Evolutionary conservation across 2,329 filamentous ascomycete genomes (phyloP).

Genomic region (Chaetomiaceae sp.): DNA sequence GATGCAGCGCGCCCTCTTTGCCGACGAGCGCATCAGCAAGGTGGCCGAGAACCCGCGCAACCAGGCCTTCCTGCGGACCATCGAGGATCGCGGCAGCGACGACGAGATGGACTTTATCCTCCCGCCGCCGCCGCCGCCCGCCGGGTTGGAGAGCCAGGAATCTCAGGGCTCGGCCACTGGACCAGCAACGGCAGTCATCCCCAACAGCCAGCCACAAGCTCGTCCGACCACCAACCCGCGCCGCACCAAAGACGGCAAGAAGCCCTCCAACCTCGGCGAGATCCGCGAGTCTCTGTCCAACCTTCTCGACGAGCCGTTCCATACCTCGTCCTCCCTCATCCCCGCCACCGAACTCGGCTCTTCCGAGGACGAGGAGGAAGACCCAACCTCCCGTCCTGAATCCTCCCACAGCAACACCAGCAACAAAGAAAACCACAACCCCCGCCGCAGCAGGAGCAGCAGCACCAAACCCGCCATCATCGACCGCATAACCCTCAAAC

Average conservation of each 20-base stretch:
- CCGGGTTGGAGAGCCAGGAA: slow-evolving; percentile 34
- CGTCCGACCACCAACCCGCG: slow-evolving; percentile 45
- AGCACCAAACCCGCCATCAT: slow-evolving; percentile 54
- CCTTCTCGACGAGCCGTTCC: slow-evolving; percentile 66
- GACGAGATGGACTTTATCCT: slow-evolving; percentile 71
- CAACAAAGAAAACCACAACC: slow-evolving; percentile 50
- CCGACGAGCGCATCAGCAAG: slow-evolving; percentile 85
- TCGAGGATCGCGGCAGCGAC: slow-evolving; percentile 75
- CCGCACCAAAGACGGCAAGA: slow-evolving; percentile 56
- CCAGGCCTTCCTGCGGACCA: slow-evolving; percentile 81
- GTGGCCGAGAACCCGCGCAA: slow-evolving; percentile 87
- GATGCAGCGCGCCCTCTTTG: slow-evolving; percentile 83
- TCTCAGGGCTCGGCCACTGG: slow-evolving; percentile 36
- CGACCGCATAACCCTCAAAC: slow-evolving; percentile 70
- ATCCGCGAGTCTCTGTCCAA: slow-evolving; percentile 80
- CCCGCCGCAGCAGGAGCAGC: slow-evolving; percentile 34
- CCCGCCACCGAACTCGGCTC: slow-evolving; percentile 45
- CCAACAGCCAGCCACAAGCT: slow-evolving; percentile 48
- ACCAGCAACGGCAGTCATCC: slow-evolving; percentile 28
- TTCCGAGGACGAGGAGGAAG: slow-evolving; percentile 50
- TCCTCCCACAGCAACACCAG: slow-evolving; percentile 19
- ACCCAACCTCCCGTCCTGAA: slow-evolving; percentile 17
- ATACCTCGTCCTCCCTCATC: slow-evolving; percentile 45
- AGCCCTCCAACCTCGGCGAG: slow-evolving; percentile 71
- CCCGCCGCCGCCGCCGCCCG: slow-evolving; percentile 39